A percentile compares a stretch with the other conserved stretches of the same genome.
Conservation (phyloP, 2,329 filamentous ascomycete species). For the Pseudogymnoascus sp. region DNA sequence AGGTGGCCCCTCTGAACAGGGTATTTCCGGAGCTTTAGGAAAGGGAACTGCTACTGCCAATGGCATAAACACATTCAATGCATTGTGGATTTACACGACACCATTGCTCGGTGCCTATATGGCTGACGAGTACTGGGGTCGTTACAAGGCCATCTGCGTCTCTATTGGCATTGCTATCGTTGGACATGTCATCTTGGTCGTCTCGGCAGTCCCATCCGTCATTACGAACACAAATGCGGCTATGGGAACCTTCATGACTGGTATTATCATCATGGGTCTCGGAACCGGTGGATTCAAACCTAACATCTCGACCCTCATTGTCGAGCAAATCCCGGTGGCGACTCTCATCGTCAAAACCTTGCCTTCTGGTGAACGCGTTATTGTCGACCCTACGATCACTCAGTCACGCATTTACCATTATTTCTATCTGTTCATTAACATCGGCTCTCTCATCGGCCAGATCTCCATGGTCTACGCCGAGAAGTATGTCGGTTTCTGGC, state of each 20-base stretch:
- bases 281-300: constrained; percentile 41
- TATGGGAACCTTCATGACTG: constrained; percentile 44
- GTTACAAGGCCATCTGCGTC: constrained; percentile 53
- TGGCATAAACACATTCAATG: constrained; percentile 37
- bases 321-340: constrained; percentile 26
- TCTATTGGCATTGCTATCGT: constrained; percentile 40
- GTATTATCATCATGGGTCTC: constrained; percentile 40
- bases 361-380: constrained; percentile 26
- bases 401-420: constrained; percentile 28
- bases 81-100: constrained; percentile 34
- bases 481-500: constrained; percentile 46
- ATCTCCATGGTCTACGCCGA: constrained; percentile 46
- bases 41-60: constrained; percentile 44
- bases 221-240: constrained; percentile 34
- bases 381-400: constrained; percentile 29
- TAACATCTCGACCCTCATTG: constrained; percentile 30
- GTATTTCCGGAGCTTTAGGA: constrained; percentile 34
- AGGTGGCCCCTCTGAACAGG: constrained; percentile 12
- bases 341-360: constrained; percentile 23
- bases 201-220: constrained; percentile 44
- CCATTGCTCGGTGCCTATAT: constrained; percentile 47
- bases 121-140: constrained; percentile 50
- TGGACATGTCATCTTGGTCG: constrained; percentile 47
- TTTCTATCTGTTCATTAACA: constrained; percentile 49
- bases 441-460: constrained; percentile 34